Evolutionary conservation across 331 rosid species (phyloP).

Genomic region (Phaseolus coccineus): DNA sequence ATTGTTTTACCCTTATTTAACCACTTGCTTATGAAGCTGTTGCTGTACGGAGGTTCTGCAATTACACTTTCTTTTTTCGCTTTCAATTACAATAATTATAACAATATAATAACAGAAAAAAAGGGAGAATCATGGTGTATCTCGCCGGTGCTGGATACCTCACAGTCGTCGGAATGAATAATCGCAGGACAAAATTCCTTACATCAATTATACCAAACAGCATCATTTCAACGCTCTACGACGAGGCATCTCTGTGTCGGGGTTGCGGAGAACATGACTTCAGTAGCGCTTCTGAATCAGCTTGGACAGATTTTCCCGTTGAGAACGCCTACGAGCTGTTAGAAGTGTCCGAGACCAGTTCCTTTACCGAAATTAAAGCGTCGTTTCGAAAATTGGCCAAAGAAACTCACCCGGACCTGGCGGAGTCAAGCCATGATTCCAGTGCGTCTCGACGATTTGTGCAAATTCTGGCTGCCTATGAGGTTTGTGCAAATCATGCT

Average conservation of each 20-base stretch:
- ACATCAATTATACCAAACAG: slow-evolving; percentile 36
- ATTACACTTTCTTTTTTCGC: not conserved
- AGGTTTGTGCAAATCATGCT: slow-evolving; percentile 56
- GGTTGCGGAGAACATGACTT: slow-evolving; percentile 53
- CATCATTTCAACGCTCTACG: slow-evolving; percentile 35
- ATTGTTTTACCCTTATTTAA: too few species aligned
- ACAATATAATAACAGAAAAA: not conserved
- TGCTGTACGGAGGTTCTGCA: not conserved
- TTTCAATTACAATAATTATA: not conserved
- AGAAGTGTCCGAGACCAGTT: slow-evolving; percentile 77
- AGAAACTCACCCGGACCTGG: slow-evolving; percentile 94
- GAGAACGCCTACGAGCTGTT: slow-evolving; percentile 85
- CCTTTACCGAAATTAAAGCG: slow-evolving; percentile 82
- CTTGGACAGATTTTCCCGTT: slow-evolving; percentile 53
- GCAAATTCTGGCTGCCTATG: slow-evolving; percentile 91
- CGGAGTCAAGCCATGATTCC: slow-evolving; percentile 61
- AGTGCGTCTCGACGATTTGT: slow-evolving; percentile 72
- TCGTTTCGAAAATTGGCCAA: slow-evolving; percentile 94
- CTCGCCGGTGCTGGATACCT: slow-evolving; percentile 31
- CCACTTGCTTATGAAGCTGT: too few species aligned
- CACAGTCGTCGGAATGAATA: slow-evolving; percentile 34
- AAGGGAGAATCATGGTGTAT: slow-evolving; percentile 36
- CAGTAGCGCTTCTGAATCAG: slow-evolving; percentile 61
- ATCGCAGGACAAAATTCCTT: slow-evolving; percentile 43
- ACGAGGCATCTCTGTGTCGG: slow-evolving; percentile 44